Percentiles rank a stretch among this genome's conserved stretches.
Conservation (phyloP, 2,329 filamentous ascomycete species). For the Venturia effusa region DNA sequence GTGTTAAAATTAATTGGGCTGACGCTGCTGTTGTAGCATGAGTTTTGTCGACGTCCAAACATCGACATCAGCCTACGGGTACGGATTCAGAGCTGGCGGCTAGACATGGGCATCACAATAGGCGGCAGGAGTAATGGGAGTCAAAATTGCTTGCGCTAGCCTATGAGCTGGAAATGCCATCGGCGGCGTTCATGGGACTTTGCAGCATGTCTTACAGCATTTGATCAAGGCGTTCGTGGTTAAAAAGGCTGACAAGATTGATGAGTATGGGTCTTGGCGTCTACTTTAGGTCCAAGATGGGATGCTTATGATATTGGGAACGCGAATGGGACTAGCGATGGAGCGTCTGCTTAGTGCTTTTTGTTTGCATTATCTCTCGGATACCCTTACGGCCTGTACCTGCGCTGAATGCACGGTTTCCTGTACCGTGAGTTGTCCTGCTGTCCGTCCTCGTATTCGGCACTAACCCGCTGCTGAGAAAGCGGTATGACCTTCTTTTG, state of each 20-base stretch:
- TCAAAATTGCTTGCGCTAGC: background rate
- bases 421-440: too few species aligned
- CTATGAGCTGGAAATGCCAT: background rate
- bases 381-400: conserved; percentile 8
- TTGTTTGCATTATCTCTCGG: background rate
- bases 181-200: background rate
- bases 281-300: background rate
- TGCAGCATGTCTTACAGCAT: background rate
- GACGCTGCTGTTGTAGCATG: conserved; percentile 2
- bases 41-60: background rate
- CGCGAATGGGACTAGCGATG: background rate
- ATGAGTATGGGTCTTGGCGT: background rate
- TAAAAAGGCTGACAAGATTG: background rate
- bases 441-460: too few species aligned
- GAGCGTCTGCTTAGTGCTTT: background rate
- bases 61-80: background rate
- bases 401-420: background rate
- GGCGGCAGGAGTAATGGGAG: background rate
- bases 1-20: conserved; percentile 9
- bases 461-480: too few species aligned
- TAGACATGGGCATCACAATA: background rate
- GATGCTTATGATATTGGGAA: background rate
- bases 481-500: too few species aligned
- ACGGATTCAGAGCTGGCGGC: background rate
- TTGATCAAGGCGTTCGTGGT: background rate